Base-by-base conservation (phyloP, 75 land plant genomes). In the Ceratopteris richardii region DNA sequence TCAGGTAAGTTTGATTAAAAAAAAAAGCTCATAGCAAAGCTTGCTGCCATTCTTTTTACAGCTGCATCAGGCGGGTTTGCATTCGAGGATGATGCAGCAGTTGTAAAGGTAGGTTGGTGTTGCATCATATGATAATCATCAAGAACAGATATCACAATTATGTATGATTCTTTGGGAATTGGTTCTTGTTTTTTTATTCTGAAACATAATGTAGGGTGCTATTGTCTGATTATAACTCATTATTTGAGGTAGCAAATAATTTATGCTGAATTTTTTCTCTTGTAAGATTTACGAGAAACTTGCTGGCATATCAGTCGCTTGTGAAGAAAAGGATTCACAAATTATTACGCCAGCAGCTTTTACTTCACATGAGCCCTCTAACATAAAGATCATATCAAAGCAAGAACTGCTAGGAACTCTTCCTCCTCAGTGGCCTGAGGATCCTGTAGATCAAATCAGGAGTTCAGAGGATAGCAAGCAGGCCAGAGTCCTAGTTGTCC, bases 31-130 rank as follows among this genome's bases (percentile, higher is more conserved):
- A n/a, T n/a, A n/a, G n/a, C n/a, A n/a, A n/a, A n/a, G n/a, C n/a
- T n/a, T n/a, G n/a, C n/a, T n/a, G n/a, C n/a, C n/a, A n/a, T n/a
- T 33, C 9, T 9, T 9, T 4, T 33, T 33, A 33, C 69, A 95
- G 99, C 80, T 47, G 93, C 99, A 53, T 90, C 99, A 66, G 79
- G 86, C 55, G 99, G 96, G 1, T 95, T 77, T 76, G 99, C 97
- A 29, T 66, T 86, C 28, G 48, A 42, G 24, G 99, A 95, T 76
- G 99, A 95, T 72, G 73, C 97, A 69, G 86, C 77, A 59, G 99
- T 95, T 56, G 99, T 95, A 22, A 95, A 95, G 99, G 99, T 95
- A 71, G 13, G 33, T 13, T 19, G n/a, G n/a, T n/a, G n/a, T n/a
- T n/a, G n/a, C n/a, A n/a, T n/a, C n/a, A n/a, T n/a, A n/a, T n/a